phyloP scores from a whole-genome alignment of 2,329 filamentous ascomycete genomes.

The Aspergillus spinulosporus region DNA sequence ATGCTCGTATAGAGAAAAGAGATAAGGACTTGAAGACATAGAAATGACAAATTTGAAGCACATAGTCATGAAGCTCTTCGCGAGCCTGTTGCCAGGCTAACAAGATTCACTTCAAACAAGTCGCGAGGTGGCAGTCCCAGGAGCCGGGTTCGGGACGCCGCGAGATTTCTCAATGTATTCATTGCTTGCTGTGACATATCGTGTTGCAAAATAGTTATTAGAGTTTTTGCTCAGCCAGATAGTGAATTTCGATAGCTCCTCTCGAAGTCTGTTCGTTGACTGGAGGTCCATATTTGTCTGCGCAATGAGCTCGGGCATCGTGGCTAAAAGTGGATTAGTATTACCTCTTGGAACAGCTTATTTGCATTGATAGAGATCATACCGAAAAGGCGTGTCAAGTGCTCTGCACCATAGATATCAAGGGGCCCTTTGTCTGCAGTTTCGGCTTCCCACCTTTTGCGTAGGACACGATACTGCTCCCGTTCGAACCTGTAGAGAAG shows the following conservation, averaged over 20 bases:
- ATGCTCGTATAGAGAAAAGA: constrained; percentile 4
- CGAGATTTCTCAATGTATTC: constrained; percentile 42
- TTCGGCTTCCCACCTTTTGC: constrained; percentile 66
- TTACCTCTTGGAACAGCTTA: constrained; percentile 3
- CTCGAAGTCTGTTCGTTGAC: constrained; percentile 80
- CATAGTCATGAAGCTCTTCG: not conserved
- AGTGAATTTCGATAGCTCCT: constrained; percentile 84
- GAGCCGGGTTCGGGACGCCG: constrained; percentile 30
- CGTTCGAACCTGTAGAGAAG: constrained; percentile 94
- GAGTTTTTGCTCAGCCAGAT: constrained; percentile 79
- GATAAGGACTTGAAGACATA: not conserved
- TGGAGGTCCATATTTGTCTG: constrained; percentile 98
- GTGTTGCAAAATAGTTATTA: constrained; percentile 67
- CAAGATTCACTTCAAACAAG: constrained; percentile 22
- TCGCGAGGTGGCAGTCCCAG: constrained; percentile 36
- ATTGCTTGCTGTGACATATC: constrained; percentile 45
- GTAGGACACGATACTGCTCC: constrained; percentile 77
- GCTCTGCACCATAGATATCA: constrained; percentile 90
- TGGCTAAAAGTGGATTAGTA: constrained; percentile 57
- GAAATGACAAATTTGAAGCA: not conserved
- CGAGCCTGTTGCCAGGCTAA: not conserved
- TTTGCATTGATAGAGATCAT: constrained; percentile 36
- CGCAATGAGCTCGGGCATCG: constrained; percentile 87
- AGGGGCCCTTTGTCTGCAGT: constrained; percentile 68
- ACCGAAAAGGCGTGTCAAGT: constrained; percentile 87